These are phyloP conservation scores for Coemansia sp. DNA, from an alignment of 192 early-diverging fungal genomes.

Conservation along the genomic window DNA sequence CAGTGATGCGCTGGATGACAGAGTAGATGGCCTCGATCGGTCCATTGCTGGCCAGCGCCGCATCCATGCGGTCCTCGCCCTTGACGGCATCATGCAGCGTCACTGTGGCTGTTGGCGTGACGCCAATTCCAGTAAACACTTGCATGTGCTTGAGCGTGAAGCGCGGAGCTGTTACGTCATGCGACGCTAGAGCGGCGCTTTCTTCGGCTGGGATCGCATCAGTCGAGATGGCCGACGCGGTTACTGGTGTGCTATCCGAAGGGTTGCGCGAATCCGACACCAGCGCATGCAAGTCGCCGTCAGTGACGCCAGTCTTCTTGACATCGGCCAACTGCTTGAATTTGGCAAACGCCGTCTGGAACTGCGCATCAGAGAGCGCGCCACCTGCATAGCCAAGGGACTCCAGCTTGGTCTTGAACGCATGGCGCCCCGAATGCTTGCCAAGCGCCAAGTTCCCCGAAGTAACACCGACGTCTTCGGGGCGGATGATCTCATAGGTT, in stretches of 20 bases:
- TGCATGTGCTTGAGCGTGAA: slow-evolving; percentile 75
- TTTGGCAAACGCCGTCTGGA: slow-evolving; percentile 80
- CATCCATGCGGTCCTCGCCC: slow-evolving; percentile 63
- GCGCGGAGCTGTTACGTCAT: slow-evolving; percentile 2
- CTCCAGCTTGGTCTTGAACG: slow-evolving; percentile 79
- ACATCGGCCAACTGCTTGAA: slow-evolving; percentile 94
- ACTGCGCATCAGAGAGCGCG: slow-evolving; percentile 59
- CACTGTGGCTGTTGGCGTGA: slow-evolving; percentile 81
- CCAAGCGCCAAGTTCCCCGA: slow-evolving; percentile 86
- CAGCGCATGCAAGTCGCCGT: slow-evolving; percentile 88
- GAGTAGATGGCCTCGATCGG: slow-evolving; percentile 89
- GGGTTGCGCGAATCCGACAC: slow-evolving; percentile 72
- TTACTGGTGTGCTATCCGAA: background rate
- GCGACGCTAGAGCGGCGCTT: background rate
- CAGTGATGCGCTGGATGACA: slow-evolving; percentile 85
- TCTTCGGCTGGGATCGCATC: background rate
- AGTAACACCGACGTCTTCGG: slow-evolving; percentile 88
- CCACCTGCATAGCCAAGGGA: slow-evolving; percentile 75
- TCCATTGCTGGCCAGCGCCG: slow-evolving; percentile 77
- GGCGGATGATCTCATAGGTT: slow-evolving; percentile 97
- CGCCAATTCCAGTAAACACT: slow-evolving; percentile 75
- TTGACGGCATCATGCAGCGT: slow-evolving; percentile 65
- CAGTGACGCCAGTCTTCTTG: slow-evolving; percentile 84
- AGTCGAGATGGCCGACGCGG: background rate
- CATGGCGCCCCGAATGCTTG: slow-evolving; percentile 96